A percentile compares a stretch with the other conserved stretches of the same genome.
Conservation (phyloP, 2,329 filamentous ascomycete species). For the Coccinonectria pachysandricola region DNA sequence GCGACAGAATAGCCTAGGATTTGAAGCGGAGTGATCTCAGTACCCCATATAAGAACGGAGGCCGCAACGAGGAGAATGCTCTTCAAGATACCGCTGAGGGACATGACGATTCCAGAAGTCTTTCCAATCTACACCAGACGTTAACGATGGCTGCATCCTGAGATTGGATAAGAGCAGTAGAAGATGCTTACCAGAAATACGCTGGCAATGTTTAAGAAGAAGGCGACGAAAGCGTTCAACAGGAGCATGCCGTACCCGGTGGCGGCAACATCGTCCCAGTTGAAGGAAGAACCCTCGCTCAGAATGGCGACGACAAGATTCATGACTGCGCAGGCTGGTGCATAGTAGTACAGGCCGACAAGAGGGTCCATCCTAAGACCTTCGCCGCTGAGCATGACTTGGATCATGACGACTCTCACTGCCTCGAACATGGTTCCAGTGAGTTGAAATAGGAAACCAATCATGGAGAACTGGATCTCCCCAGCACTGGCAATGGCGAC, state of each 20-base stretch:
- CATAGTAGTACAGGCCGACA: conserved; percentile 83
- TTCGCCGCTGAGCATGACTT: conserved; percentile 65
- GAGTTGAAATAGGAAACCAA: conserved; percentile 59
- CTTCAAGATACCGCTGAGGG: conserved; percentile 77
- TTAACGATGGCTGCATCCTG: too few relatives aligned
- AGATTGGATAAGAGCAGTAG: too few relatives aligned
- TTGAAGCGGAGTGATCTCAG: conserved; percentile 60
- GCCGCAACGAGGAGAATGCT: conserved; percentile 72
- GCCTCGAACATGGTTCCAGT: conserved; percentile 74
- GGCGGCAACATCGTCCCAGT: conserved; percentile 53
- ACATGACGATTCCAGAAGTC: conserved; percentile 78
- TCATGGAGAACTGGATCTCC: conserved; percentile 58
- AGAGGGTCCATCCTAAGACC: conserved; percentile 82
- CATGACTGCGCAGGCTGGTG: conserved; percentile 73
- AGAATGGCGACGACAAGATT: conserved; percentile 62
- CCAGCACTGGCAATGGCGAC: conserved; percentile 45
- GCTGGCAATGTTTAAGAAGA: conserved; percentile 71
- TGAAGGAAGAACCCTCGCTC: conserved; percentile 57
- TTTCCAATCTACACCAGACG: conserved; percentile 62
- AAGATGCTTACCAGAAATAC: conserved; percentile 63
- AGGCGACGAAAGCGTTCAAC: conserved; percentile 68
- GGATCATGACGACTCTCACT: conserved; percentile 73
- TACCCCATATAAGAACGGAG: conserved; percentile 70
- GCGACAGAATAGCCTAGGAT: conserved; percentile 70
- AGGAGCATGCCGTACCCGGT: conserved; percentile 57